Percentiles rank a stretch among this genome's conserved stretches.
Evolutionary conservation across 208 protist genomes (phyloP).

Genomic region (Tritrichomonas foetus): DNA sequence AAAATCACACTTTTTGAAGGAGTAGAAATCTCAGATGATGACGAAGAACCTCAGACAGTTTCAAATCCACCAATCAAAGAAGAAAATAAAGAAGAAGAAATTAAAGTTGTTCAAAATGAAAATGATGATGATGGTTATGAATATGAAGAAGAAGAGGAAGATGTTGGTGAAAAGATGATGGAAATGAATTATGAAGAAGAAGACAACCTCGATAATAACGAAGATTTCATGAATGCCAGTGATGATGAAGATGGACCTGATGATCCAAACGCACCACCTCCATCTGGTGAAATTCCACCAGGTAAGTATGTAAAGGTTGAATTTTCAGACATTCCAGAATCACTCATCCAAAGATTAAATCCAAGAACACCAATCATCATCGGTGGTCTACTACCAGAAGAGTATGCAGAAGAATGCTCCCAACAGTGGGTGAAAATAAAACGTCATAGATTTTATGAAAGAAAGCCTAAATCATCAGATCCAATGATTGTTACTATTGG

Average conservation of each 20-base stretch:
- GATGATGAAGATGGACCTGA: conserved; percentile 38
- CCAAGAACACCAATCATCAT: conserved; percentile 53
- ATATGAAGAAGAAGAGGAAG: conserved; percentile 46
- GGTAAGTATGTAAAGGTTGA: conserved; percentile 91
- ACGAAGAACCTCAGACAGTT: no score
- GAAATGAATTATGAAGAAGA: conserved; percentile 51
- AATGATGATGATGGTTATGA: conserved; percentile 63
- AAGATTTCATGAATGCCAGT: conserved; percentile 49
- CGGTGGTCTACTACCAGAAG: conserved; percentile 75
- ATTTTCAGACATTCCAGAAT: conserved; percentile 77
- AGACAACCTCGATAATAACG: conserved; percentile 65
- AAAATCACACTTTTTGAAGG: conserved; percentile 34
- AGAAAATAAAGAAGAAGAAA: conserved; percentile 68
- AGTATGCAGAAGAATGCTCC: conserved; percentile 84
- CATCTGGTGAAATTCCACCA: neutral
- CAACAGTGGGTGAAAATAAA: conserved; percentile 75
- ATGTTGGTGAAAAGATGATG: neutral
- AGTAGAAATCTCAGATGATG: neutral
- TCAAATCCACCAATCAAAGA: neutral
- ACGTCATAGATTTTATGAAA: conserved; percentile 90
- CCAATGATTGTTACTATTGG: conserved; percentile 95
- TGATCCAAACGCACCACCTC: neutral
- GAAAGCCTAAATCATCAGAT: conserved; percentile 94
- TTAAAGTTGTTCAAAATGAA: conserved; percentile 47
- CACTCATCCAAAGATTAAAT: conserved; percentile 73